These are phyloP conservation scores for Zygosaccharomyces bisporus DNA, from an alignment of 805 yeast genomes.

Conservation along the genomic window DNA sequence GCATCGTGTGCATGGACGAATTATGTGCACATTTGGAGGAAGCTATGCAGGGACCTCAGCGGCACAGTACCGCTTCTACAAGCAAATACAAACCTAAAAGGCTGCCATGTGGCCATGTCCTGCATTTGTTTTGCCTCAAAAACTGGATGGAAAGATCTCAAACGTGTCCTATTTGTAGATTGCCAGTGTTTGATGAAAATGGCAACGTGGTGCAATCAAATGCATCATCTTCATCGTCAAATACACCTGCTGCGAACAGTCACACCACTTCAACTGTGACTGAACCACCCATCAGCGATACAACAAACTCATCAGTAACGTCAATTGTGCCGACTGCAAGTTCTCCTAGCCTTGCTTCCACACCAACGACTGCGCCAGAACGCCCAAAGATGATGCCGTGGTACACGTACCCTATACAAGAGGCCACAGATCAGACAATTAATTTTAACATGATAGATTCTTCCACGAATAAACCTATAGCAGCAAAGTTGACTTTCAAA, in stretches of 20 bases:
- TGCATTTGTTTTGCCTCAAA: slow-evolving; percentile 85
- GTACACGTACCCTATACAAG: slow-evolving; percentile 22
- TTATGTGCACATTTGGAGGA: slow-evolving; percentile 45
- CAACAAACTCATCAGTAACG: neutral
- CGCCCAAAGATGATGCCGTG: slow-evolving; percentile 9
- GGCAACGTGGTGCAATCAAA: slow-evolving; percentile 25
- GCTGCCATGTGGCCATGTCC: slow-evolving; percentile 78
- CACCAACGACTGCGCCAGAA: slow-evolving; percentile 2
- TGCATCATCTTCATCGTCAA: slow-evolving; percentile 4
- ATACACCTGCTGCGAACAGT: slow-evolving; percentile 1
- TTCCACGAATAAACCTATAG: slow-evolving; percentile 5
- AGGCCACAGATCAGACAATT: slow-evolving; percentile 10
- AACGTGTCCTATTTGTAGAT: slow-evolving; percentile 88
- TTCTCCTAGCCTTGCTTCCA: neutral
- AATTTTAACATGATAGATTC: slow-evolving; percentile 12
- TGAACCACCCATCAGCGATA: neutral
- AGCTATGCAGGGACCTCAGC: slow-evolving; percentile 2
- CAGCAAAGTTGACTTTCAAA: slow-evolving; percentile 12
- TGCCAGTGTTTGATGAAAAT: slow-evolving; percentile 50
- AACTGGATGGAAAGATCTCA: slow-evolving; percentile 92
- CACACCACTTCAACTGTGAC: neutral
- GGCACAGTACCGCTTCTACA: neutral
- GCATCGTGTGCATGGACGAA: slow-evolving; percentile 92
- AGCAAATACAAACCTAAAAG: slow-evolving; percentile 64
- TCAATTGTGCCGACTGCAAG: neutral